These are phyloP conservation scores for Colletotrichum tropicale DNA, from an alignment of 2,329 filamentous ascomycete species.

Conservation along the genomic window DNA sequence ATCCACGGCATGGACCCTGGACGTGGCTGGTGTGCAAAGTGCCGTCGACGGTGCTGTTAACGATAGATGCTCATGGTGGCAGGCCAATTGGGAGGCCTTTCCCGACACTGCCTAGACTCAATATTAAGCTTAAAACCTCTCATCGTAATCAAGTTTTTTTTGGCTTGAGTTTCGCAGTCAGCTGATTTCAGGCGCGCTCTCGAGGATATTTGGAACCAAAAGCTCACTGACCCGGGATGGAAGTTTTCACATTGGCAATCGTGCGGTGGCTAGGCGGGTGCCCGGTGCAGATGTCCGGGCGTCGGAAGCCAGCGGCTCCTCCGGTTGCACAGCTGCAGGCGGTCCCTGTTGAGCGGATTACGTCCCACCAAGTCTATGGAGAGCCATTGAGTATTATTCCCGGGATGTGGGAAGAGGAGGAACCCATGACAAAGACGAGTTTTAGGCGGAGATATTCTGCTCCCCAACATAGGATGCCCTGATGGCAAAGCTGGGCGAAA, in stretches of 20 bases:
- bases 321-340: background rate
- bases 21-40: background rate
- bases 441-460: background rate
- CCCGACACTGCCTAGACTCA: background rate
- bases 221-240: background rate
- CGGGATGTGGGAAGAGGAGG: constrained; percentile 1
- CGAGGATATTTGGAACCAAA: background rate
- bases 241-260: background rate
- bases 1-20: background rate
- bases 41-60: background rate
- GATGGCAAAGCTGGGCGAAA: background rate
- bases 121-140: background rate
- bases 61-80: background rate
- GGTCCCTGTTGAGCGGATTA: background rate
- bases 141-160: background rate
- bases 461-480: background rate
- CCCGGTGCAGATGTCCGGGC: background rate
- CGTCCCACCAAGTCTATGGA: background rate
- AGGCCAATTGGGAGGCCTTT: background rate
- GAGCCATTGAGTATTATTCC: background rate
- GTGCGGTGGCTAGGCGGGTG: background rate
- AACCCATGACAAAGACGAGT: background rate
- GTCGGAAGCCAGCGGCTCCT: background rate
- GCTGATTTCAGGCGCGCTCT: background rate
- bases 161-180: background rate